Evolutionary conservation across 495 filamentous ascomycete species (phyloP).

Genomic region (Podospora australis): DNA sequence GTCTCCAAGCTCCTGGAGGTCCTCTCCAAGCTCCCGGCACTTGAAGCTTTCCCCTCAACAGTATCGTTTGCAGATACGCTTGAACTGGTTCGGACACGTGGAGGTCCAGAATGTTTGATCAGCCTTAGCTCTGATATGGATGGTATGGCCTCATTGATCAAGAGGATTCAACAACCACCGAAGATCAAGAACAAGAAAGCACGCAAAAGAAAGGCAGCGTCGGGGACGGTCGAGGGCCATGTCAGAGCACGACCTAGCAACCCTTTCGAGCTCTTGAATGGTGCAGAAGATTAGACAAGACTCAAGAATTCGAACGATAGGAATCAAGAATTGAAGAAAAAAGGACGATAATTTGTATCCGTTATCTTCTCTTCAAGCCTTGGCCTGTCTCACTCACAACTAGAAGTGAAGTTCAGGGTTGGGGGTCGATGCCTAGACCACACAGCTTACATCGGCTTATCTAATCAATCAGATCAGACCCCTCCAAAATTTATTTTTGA

Average conservation of each 20-base stretch:
- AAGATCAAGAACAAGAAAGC: conserved; percentile 4
- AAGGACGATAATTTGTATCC: not conserved
- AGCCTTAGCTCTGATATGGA: conserved; percentile 8
- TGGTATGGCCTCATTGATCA: conserved; percentile 14
- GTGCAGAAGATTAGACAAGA: conserved; percentile 1
- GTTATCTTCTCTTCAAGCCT: not conserved
- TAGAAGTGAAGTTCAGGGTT: conserved; percentile 7
- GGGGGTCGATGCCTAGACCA: conserved; percentile 2
- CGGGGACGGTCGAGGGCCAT: not conserved
- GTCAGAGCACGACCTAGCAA: conserved; percentile 7
- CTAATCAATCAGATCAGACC: not conserved
- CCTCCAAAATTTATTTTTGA: conserved; percentile 18
- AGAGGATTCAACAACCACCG: conserved; percentile 3
- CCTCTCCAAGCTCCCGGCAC: conserved; percentile 14
- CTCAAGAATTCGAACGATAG: not conserved
- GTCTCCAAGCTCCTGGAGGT: not conserved
- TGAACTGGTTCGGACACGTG: conserved; percentile 4
- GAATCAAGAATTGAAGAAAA: not conserved
- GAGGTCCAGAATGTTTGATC: conserved; percentile 9
- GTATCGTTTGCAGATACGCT: conserved; percentile 15
- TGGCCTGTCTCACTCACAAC: no score
- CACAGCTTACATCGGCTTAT: not conserved
- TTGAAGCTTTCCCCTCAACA: conserved; percentile 16
- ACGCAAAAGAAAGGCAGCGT: conserved; percentile 13
- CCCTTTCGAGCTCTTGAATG: conserved; percentile 12